Conservation (phyloP, 495 filamentous ascomycete species). For the Aspergillus bertholletiae region DNA sequence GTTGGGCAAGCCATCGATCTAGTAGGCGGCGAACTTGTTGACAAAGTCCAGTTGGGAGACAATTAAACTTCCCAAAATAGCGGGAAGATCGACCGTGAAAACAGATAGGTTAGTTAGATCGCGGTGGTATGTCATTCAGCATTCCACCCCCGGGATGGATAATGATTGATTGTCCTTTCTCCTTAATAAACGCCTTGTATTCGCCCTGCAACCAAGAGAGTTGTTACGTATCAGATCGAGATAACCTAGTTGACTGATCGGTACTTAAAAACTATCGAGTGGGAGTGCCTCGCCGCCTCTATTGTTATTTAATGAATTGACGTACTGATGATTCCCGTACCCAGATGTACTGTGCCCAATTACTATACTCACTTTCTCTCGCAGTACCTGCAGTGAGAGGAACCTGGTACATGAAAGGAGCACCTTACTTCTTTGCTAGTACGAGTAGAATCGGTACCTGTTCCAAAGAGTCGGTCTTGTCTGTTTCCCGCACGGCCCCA, state of each 20-base stretch:
- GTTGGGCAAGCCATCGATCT: background rate
- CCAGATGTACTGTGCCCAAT: too few relatives aligned
- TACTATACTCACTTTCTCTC: too few relatives aligned
- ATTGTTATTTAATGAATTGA: too few relatives aligned
- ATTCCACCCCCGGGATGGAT: background rate
- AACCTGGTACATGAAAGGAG: too few relatives aligned
- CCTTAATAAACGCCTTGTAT: background rate
- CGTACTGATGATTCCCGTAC: too few relatives aligned
- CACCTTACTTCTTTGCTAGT: background rate
- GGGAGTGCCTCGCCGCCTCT: too few relatives aligned
- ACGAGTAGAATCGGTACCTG: background rate
- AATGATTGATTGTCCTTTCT: background rate
- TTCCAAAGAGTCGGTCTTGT: too few relatives aligned
- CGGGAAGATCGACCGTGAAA: background rate
- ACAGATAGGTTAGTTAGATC: background rate
- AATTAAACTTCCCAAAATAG: background rate
- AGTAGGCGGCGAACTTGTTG: too few relatives aligned
- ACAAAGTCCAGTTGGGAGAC: too few relatives aligned
- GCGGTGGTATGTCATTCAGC: background rate
- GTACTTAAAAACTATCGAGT: background rate
- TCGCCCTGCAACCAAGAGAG: background rate
- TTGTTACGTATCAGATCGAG: conserved; percentile 1
- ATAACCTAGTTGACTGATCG: background rate
- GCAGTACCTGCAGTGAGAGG: too few relatives aligned
- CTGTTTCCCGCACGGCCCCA: conserved; percentile 6